phyloP scores from a whole-genome alignment of 2,329 filamentous ascomycete genomes.

The Dryadomyces quercus-mongolicae region DNA sequence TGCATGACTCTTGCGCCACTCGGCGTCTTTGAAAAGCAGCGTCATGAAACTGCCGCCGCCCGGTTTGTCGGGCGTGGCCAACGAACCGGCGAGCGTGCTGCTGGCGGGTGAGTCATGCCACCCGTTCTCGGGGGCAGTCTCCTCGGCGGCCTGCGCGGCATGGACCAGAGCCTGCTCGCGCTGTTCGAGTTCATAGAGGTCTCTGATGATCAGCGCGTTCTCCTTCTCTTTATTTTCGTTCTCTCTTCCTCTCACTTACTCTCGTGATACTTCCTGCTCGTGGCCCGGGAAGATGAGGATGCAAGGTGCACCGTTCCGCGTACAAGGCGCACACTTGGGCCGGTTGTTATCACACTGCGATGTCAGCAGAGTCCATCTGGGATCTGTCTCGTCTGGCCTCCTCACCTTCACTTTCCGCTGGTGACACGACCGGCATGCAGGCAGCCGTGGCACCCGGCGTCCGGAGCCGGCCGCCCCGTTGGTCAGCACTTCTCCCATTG shows the following conservation, averaged over 20 bases:
- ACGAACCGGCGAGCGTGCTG: not conserved
- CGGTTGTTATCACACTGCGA: slow-evolving; percentile 18
- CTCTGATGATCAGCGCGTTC: slow-evolving; percentile 1
- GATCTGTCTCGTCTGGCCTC: not conserved
- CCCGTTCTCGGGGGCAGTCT: not conserved
- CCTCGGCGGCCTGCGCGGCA: not conserved
- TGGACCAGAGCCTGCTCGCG: slow-evolving; percentile 5
- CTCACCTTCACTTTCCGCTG: slow-evolving; percentile 7
- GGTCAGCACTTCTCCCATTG: not conserved
- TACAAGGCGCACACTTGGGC: slow-evolving; percentile 18
- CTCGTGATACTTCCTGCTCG: slow-evolving; percentile 14
- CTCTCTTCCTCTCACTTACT: not conserved
- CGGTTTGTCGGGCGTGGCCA: not conserved
- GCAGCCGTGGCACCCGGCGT: slow-evolving; percentile 3
- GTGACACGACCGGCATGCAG: slow-evolving; percentile 9
- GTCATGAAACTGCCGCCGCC: not conserved
- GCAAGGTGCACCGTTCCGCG: slow-evolving; percentile 15
- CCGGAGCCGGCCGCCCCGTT: not conserved
- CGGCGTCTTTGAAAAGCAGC: not conserved
- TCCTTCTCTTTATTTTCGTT: not conserved
- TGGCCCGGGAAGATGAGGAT: slow-evolving; percentile 15
- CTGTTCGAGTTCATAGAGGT: slow-evolving; percentile 17
- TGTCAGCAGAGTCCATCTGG: not conserved
- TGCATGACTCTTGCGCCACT: slow-evolving; percentile 1
- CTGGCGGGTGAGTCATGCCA: too few relatives aligned